Conservation (phyloP, 2,329 filamentous ascomycete genomes). For the Leptoxyphium fumago region DNA sequence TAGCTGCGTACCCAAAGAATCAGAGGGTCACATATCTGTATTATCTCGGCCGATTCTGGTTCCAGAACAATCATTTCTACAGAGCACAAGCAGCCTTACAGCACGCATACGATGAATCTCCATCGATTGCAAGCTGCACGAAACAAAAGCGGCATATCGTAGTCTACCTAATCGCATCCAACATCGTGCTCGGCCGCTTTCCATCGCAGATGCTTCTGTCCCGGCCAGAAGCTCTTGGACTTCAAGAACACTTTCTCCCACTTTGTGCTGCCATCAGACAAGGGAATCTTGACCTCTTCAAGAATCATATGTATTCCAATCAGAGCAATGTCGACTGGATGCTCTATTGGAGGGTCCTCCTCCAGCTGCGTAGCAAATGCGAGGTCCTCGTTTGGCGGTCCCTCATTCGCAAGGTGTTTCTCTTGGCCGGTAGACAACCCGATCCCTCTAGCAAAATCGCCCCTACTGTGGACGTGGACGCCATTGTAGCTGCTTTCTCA, state of each 20-base stretch:
- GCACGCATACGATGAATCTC: slow-evolving; percentile 65
- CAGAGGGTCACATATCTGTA: slow-evolving; percentile 89
- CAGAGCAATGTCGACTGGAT: slow-evolving; percentile 54
- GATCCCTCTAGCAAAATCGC: slow-evolving; percentile 42
- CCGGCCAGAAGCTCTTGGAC: slow-evolving; percentile 52
- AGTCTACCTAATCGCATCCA: slow-evolving; percentile 67
- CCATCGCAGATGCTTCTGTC: slow-evolving; percentile 52
- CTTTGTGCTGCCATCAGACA: slow-evolving; percentile 56
- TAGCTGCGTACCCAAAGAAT: slow-evolving; percentile 67
- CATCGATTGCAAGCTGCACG: slow-evolving; percentile 27
- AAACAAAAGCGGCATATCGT: slow-evolving; percentile 68
- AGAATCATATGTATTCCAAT: slow-evolving; percentile 43
- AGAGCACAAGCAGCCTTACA: slow-evolving; percentile 63
- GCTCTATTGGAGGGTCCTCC: slow-evolving; percentile 56
- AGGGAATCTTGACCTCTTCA: slow-evolving; percentile 63
- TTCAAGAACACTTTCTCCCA: slow-evolving; percentile 54
- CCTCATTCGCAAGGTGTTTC: slow-evolving; percentile 61
- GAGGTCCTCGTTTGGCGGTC: slow-evolving; percentile 76
- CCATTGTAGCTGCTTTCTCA: slow-evolving; percentile 2
- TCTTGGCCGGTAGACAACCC: slow-evolving; percentile 61
- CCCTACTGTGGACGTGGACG: slow-evolving; percentile 48
- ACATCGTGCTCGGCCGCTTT: slow-evolving; percentile 73
- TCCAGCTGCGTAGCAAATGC: slow-evolving; percentile 61
- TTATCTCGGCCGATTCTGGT: slow-evolving; percentile 81
- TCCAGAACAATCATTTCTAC: slow-evolving; percentile 69